Percentiles rank a stretch among this genome's conserved stretches.
phyloP scores from a whole-genome alignment of 176 grass and related monocot species.

The Musa schizocarpa region DNA sequence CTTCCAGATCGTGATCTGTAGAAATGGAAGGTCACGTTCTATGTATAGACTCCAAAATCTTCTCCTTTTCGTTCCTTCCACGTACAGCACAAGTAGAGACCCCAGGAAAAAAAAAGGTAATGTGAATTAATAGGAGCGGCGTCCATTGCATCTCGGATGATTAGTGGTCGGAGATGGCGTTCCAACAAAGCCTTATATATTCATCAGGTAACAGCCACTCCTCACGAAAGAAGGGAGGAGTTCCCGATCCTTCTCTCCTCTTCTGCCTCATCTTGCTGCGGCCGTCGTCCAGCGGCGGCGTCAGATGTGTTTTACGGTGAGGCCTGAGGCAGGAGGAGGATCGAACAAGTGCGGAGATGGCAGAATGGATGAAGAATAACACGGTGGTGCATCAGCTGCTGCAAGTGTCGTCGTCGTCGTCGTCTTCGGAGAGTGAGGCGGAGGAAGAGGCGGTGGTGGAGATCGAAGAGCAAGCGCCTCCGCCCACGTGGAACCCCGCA shows the following conservation, averaged over 20 bases:
- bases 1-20: too few relatives aligned
- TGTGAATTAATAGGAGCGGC: not conserved
- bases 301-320: not conserved
- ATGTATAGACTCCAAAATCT: not conserved
- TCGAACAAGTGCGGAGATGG: not conserved
- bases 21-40: not conserved
- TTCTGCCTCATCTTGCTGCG: not conserved
- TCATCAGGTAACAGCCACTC: not conserved
- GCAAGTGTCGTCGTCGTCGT: not conserved
- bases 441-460: not conserved
- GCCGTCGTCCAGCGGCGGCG: not conserved
- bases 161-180: not conserved
- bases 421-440: conserved; percentile 3
- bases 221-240: too few relatives aligned
- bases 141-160: not conserved
- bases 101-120: not conserved
- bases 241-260: not conserved
- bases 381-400: conserved; percentile 1
- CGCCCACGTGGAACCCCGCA: not conserved
- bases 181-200: not conserved
- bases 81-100: not conserved
- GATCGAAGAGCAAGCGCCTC: not conserved
- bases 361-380: not conserved
- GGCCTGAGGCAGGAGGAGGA: not conserved
- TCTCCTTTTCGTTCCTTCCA: not conserved